phyloP scores from a whole-genome alignment of 179 eudicot genomes.

The Amaranthus tricolor region DNA sequence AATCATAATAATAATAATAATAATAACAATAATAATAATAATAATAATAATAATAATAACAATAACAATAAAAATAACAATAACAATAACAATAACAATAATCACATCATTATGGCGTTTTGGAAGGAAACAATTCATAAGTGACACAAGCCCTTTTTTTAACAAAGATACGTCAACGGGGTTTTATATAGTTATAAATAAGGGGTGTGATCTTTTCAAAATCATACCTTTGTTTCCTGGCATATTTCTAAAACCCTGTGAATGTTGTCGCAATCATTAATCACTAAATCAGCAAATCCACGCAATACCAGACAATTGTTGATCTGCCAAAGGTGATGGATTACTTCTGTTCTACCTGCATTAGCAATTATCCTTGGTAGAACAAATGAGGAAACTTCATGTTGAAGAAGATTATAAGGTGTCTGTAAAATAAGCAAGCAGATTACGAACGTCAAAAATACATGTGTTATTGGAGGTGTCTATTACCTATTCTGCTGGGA shows the following conservation, averaged over 20 bases:
- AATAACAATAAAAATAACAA: no score
- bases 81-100: no score
- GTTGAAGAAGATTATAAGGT: slow-evolving; percentile 78
- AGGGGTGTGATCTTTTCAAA: background rate
- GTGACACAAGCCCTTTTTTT: no score
- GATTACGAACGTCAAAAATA: no score
- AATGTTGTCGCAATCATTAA: slow-evolving; percentile 47
- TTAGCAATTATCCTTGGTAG: slow-evolving; percentile 52
- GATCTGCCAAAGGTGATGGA: slow-evolving; percentile 72
- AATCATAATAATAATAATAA: no score
- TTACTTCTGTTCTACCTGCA: slow-evolving; percentile 40
- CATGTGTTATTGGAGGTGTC: background rate
- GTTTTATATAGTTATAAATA: background rate
- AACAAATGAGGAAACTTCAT: slow-evolving; percentile 61
- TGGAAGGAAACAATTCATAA: no score
- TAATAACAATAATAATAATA: no score
- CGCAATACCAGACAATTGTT: slow-evolving; percentile 62
- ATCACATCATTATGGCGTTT: no score
- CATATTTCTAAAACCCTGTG: slow-evolving; percentile 62
- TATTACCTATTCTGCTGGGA: background rate
- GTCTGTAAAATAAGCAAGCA: slow-evolving; percentile 53
- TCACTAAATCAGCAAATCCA: slow-evolving; percentile 60
- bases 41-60: no score
- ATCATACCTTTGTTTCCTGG: slow-evolving; percentile 75
- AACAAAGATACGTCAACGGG: no score